These are phyloP conservation scores for Ogataea methylovora DNA, from an alignment of 805 yeast genomes.

Conservation along the genomic window DNA sequence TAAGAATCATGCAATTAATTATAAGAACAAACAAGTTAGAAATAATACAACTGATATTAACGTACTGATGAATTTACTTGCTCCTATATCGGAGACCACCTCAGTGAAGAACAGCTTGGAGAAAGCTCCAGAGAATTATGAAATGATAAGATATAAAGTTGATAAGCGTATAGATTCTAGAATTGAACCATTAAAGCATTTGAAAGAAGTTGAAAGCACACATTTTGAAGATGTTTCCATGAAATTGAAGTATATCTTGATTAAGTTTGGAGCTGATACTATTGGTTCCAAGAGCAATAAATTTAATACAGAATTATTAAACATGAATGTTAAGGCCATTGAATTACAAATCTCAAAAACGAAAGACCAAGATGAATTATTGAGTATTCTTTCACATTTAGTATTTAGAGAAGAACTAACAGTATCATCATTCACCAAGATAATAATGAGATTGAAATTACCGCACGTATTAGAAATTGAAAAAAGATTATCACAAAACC, in stretches of 20 bases:
- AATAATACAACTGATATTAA: too few species aligned
- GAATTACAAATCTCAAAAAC: background rate
- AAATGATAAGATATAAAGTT: background rate
- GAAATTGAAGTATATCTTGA: conserved; percentile 10
- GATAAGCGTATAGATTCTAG: conserved; percentile 7
- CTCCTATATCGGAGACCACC: too few species aligned
- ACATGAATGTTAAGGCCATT: background rate
- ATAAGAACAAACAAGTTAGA: too few species aligned
- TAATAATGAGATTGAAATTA: conserved; percentile 13
- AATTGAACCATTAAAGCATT: conserved; percentile 6
- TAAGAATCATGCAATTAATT: too few species aligned
- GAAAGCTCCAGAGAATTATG: too few species aligned
- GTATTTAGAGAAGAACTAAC: conserved; percentile 9
- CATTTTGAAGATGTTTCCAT: conserved; percentile 7
- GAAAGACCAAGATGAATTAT: conserved; percentile 7
- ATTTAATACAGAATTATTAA: conserved; percentile 1
- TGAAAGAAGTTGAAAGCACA: conserved; percentile 3
- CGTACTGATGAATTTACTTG: too few species aligned
- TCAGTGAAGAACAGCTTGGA: too few species aligned
- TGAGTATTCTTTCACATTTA: conserved; percentile 14
- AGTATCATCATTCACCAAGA: conserved; percentile 7
- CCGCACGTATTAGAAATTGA: background rate
- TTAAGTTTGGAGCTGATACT: conserved; percentile 7
- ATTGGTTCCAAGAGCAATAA: background rate
- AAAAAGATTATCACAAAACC: background rate